These are phyloP conservation scores for Cenchrus purpureus DNA, from an alignment of 176 grass and related monocot species.

Conservation along the genomic window DNA sequence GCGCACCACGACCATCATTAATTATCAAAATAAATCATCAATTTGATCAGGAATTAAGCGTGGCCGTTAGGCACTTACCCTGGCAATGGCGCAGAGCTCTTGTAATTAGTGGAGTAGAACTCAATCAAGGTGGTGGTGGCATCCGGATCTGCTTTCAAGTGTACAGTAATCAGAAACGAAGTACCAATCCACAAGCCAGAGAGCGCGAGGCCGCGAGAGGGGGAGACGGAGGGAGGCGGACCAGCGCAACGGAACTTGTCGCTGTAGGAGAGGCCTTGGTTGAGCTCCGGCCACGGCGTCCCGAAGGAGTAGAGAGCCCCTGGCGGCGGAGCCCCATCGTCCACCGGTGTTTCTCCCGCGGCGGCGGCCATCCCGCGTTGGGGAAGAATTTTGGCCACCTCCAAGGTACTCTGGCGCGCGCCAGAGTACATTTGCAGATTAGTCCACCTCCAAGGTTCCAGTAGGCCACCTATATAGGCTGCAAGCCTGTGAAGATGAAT, in stretches of 20 bases:
- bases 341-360: conserved; percentile 5
- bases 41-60: conserved; percentile 4
- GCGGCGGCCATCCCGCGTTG: conserved; percentile 36
- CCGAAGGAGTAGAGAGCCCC: conserved; percentile 63
- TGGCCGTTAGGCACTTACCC: conserved; percentile 47
- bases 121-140: conserved; percentile 52
- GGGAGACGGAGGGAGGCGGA: background rate
- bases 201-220: background rate
- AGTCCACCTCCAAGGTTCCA: too few relatives aligned
- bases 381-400: background rate
- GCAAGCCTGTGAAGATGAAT: too few relatives aligned
- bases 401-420: too few relatives aligned
- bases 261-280: conserved; percentile 81
- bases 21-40: conserved; percentile 37
- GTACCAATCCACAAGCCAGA: background rate
- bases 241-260: conserved; percentile 65
- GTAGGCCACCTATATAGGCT: too few relatives aligned
- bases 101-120: conserved; percentile 81
- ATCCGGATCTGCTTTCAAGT: conserved; percentile 34
- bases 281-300: conserved; percentile 76
- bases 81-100: conserved; percentile 74
- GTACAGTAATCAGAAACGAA: conserved; percentile 21
- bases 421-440: background rate
- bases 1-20: conserved; percentile 6
- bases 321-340: conserved; percentile 6